Base-by-base conservation (phyloP, 768 basidiomycete species). In the Pisolithus marmoratus region DNA sequence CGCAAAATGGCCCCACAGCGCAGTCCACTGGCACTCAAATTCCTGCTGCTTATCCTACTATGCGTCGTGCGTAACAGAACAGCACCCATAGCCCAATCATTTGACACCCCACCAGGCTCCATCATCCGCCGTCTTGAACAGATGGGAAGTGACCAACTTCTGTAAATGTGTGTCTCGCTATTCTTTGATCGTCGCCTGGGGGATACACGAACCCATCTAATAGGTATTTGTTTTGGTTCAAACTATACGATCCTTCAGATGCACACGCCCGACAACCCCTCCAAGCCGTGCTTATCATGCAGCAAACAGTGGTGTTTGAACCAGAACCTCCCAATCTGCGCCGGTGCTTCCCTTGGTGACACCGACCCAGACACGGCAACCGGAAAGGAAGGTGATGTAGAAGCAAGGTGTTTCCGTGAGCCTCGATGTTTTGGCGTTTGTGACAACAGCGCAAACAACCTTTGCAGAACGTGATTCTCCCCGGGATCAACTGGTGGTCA, bases 271-370 rank as follows among this genome's bases (percentile, higher is more conserved):
- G 85, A 92, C 64, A 85, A 88, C 60, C 88, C 90, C 2, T 82
- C 82, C 17, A 91, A 95, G 67, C 93, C 94, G 8, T 96, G 94
- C 67, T 76, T 93, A 23, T 88, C 90, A 5, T 96, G 94, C 66
- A 95, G 92, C 9, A 91, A 93, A 63, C 88, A 93, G 63, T 96
- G 94, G 89, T 96, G 94, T 71, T 74, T 94, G 50, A 90, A 95
- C 64, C 94, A 91, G 69, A 90, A 93, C 62, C 75, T 96, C 36
- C 73, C 78, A 15, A 94, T 92, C 41, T 95, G 90, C 65, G 78
- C 79, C 9, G 86, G 86, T 24, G 90, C 90, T 44, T 78, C 80
- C 46, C 71, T 94, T 48, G 94, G 93, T 23, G 89, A 93, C 61
- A 84, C 88, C 22, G 82, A 96, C 68, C 90, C 90, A 24, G 94